Evolutionary conservation across 23 red algal genomes (phyloP), one percentile per base, ranked within the genome.

Genomic region (Agarophyton chilense): DNA sequence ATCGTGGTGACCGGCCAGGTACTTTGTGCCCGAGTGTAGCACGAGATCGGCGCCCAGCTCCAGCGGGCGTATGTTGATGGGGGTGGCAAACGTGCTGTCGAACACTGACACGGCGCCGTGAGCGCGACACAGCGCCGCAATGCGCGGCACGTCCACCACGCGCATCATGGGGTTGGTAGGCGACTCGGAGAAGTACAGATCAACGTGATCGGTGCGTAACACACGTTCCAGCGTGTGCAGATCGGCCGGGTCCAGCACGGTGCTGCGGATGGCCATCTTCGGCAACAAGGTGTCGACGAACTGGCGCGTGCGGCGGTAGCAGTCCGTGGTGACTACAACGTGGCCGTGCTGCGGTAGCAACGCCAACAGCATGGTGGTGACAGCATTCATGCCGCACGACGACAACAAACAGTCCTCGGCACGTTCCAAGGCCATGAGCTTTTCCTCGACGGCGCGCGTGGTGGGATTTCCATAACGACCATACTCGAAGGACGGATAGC

Each of bases 311-410:
- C 97, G 78, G 28, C 97, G 81, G 78, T 99, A 99, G 62, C 97
- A 99, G 54, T 99, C 97, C 26, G 93, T 99, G n/a, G 97, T 99
- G 22, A 81, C 85, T 1, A 99, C 84, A 42, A 99, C 84, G 67
- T 94, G 83, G 3, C 90, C 95, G 81, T 91, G 64, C 28, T 83
- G 86, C 24, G 93, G 87, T 11, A 94, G 79, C 2, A 99, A 78
- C 19, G 97, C 97, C 13, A 99, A 75, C 29, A 99, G 72, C 97
- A 99, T 99, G 10, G 97, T 99, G 2, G 97, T 99, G 32, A 96
- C 97, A 9, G 97, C 90, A 29, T 96, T 96, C 97, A 99, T 99
- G 16, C 97, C 97, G 21, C 93, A 94, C 26, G 97, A 58, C 41
- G 93, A 96, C 21, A 99, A 33, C 33, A 99, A 35, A 4, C 93